These are phyloP conservation scores for Epichloe bromicola DNA, from an alignment of 2,329 filamentous ascomycete species.

Conservation along the genomic window DNA sequence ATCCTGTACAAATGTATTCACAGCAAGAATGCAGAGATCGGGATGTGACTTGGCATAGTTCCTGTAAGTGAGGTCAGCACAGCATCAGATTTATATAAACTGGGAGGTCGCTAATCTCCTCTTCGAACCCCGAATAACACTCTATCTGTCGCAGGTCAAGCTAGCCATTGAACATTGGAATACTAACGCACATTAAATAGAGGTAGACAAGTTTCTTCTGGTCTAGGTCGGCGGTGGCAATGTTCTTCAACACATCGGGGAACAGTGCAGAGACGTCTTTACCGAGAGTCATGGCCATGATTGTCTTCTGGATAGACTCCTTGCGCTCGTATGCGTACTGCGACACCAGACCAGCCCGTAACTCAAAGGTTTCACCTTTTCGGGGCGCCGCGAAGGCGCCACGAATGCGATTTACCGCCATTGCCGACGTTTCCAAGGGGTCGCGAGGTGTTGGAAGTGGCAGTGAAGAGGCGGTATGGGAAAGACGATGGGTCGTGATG, in stretches of 20 bases:
- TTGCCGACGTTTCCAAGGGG: conserved; percentile 27
- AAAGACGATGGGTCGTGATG: background rate
- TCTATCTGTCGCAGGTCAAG: background rate
- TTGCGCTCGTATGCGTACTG: conserved; percentile 99
- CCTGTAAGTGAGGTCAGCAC: conserved; percentile 34
- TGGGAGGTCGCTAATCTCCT: background rate
- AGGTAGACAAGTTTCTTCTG: conserved; percentile 99
- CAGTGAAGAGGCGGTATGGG: conserved; percentile 8
- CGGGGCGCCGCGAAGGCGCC: conserved; percentile 85
- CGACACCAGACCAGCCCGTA: conserved; percentile 88
- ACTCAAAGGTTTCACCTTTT: conserved; percentile 96
- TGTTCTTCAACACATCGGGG: conserved; percentile 96
- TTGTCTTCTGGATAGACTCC: conserved; percentile 98
- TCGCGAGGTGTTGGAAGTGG: conserved; percentile 13
- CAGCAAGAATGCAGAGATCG: conserved; percentile 93
- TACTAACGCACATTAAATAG: conserved; percentile 64
- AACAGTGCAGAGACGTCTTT: conserved; percentile 97
- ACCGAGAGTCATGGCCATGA: conserved; percentile 98
- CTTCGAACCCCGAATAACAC: background rate
- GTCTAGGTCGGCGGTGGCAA: conserved; percentile 84
- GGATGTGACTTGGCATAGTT: conserved; percentile 99
- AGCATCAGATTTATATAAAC: background rate
- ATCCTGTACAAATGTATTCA: conserved; percentile 98
- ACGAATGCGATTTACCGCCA: conserved; percentile 94
- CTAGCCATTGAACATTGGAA: background rate